Conservation (phyloP, 208 protist genomes). For the Trypanosoma congolense region DNA sequence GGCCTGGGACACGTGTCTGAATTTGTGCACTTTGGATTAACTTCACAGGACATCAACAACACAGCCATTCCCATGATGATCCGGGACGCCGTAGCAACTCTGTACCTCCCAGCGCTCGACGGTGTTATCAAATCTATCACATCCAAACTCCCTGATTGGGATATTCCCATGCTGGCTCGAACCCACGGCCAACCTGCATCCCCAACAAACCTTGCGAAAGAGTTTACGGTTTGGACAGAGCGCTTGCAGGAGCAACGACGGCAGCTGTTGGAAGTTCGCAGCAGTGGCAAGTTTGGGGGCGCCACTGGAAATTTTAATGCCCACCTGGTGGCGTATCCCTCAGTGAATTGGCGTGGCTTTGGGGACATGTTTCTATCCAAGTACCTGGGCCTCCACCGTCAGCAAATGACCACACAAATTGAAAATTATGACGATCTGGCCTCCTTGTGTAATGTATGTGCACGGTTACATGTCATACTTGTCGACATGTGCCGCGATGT, state of each 20-base stretch:
- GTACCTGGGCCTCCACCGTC: constrained; percentile 70
- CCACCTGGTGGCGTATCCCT: constrained; percentile 85
- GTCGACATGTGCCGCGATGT: constrained; percentile 91
- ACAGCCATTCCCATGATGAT: constrained; percentile 93
- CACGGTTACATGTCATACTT: constrained; percentile 90
- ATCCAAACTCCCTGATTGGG: constrained; percentile 58
- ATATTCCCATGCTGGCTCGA: constrained; percentile 90
- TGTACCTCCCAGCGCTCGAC: constrained; percentile 75
- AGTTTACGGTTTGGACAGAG: constrained; percentile 91
- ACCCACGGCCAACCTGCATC: constrained; percentile 94
- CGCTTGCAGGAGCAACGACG: constrained; percentile 74
- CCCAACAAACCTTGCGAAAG: constrained; percentile 91
- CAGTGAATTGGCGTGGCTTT: constrained; percentile 83
- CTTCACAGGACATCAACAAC: constrained; percentile 97
- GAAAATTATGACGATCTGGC: constrained; percentile 94
- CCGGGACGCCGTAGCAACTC: constrained; percentile 67
- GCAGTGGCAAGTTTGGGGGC: constrained; percentile 91
- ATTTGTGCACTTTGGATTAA: constrained; percentile 97
- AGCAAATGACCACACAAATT: constrained; percentile 93
- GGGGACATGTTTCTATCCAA: constrained; percentile 74
- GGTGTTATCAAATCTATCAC: constrained; percentile 43
- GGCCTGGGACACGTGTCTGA: constrained; percentile 73
- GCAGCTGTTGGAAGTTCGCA: constrained; percentile 47
- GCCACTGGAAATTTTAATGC: constrained; percentile 94
- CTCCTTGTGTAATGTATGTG: constrained; percentile 86